These are phyloP conservation scores for Oryza punctata DNA, from an alignment of 176 grass and related monocot genomes.

Conservation along the genomic window DNA sequence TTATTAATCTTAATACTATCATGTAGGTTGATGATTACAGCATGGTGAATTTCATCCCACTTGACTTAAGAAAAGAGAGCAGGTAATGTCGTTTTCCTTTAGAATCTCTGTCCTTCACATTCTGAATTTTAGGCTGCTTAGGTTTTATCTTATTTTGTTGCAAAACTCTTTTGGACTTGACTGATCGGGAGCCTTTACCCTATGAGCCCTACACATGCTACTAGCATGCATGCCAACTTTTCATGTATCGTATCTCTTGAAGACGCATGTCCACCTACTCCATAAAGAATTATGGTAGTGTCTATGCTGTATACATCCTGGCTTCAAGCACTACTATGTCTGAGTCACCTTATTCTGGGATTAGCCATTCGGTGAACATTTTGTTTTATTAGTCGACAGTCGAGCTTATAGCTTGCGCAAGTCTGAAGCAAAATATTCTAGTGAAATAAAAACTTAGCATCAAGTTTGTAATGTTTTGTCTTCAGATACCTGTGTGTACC, in stretches of 20 bases:
- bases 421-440: neutral
- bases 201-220: neutral
- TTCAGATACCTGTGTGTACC: neutral
- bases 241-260: neutral
- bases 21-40: conserved; percentile 78
- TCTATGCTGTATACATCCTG: neutral
- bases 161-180: neutral
- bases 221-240: neutral
- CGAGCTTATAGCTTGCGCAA: neutral
- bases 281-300: neutral
- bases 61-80: conserved; percentile 82
- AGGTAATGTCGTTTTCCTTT: conserved; percentile 50
- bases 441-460: neutral
- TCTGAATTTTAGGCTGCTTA: neutral
- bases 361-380: neutral
- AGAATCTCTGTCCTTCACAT: conserved; percentile 13
- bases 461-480: neutral
- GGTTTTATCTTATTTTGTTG: neutral
- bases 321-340: neutral
- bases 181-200: neutral
- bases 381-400: neutral
- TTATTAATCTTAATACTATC: conserved; percentile 29
- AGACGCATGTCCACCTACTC: neutral
- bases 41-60: conserved; percentile 90
- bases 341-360: neutral